Conservation (phyloP, 805 yeast species). For the Schwanniomyces pseudopolymorphus region DNA sequence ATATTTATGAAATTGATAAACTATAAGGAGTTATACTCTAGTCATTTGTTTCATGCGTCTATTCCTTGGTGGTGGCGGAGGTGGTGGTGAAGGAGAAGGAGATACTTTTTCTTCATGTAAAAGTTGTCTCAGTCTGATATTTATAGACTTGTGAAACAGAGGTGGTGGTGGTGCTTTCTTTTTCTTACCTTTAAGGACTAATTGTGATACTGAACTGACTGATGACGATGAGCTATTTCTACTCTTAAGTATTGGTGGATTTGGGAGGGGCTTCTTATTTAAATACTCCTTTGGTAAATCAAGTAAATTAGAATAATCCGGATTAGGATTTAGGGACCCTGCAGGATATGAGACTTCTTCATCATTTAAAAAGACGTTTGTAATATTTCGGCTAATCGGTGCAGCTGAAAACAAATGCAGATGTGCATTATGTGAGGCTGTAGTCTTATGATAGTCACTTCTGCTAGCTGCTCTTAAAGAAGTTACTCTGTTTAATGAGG, state of each 20-base stretch:
- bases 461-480: constrained; percentile 35
- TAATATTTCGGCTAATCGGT: neutral
- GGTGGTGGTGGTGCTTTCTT: constrained; percentile 45
- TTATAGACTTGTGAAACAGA: constrained; percentile 10
- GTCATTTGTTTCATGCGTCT: constrained; percentile 6
- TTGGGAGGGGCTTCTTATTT: constrained; percentile 19
- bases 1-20: neutral
- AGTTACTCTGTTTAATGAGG: constrained; percentile 29
- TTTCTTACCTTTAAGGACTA: constrained; percentile 27
- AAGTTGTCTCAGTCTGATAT: neutral
- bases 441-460: constrained; percentile 35
- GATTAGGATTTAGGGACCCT: neutral
- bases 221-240: constrained; percentile 14
- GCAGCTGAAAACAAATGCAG: neutral
- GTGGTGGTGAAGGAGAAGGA: constrained; percentile 20
- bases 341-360: neutral
- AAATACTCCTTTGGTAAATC: constrained; percentile 34
- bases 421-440: constrained; percentile 10
- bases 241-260: constrained; percentile 8
- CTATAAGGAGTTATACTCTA: neutral
- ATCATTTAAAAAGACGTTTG: neutral
- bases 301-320: constrained; percentile 18
- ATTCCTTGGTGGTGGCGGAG: constrained; percentile 38
- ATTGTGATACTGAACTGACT: constrained; percentile 15
- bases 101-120: neutral